Conservation (phyloP, 2,329 filamentous ascomycete genomes). For the Arthrobotrys sphaeroides region DNA sequence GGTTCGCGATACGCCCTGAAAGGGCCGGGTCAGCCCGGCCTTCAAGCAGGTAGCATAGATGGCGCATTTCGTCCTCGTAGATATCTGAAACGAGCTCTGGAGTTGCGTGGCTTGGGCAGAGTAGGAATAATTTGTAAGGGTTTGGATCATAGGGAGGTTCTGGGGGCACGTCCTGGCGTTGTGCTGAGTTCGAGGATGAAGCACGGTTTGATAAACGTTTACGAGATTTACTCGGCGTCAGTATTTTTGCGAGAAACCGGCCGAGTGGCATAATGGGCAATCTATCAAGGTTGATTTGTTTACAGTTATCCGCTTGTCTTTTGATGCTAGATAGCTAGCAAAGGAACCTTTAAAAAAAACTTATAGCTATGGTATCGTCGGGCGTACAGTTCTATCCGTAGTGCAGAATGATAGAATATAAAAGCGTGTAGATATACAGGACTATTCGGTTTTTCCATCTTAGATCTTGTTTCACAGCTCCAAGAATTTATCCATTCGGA, state of each 20-base stretch:
- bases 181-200: background rate
- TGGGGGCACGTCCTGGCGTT: background rate
- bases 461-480: too few species aligned
- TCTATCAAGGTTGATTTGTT: background rate
- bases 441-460: too few species aligned
- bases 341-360: too few species aligned
- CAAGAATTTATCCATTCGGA: too few species aligned
- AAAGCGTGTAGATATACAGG: too few species aligned
- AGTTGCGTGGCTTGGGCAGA: conserved; percentile 11
- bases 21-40: background rate
- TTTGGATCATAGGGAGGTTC: background rate
- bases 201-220: background rate
- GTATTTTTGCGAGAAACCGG: background rate
- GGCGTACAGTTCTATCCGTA: too few species aligned
- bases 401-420: too few species aligned
- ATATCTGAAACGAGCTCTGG: background rate
- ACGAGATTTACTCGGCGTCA: background rate
- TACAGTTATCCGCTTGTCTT: too few species aligned
- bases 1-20: background rate
- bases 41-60: background rate
- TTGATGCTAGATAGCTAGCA: too few species aligned
- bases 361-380: too few species aligned
- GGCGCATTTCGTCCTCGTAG: background rate
- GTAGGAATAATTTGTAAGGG: conserved; percentile 3
- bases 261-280: background rate